Evolutionary conservation across 345 rosid genomes (phyloP), one percentile per base, ranked within the genome.

Genomic region (Salix koriyanagi): DNA sequence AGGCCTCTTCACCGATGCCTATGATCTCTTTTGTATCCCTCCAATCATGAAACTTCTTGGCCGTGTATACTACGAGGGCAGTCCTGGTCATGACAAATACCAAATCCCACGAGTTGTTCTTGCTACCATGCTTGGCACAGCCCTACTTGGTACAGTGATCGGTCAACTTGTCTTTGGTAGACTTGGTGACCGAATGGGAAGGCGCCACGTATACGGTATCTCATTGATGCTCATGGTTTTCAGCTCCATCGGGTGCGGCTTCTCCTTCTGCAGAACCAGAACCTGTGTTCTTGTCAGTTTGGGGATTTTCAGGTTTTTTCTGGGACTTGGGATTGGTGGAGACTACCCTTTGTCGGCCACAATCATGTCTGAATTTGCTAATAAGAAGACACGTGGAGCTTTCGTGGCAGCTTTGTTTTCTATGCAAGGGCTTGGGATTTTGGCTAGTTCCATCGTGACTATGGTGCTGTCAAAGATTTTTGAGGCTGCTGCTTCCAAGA

Each of bases 321-420:
- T 92, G 8, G 97, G 97, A 0, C 52, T 92, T 1, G 94, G 97
- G 0, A 92, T 92, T 52, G 97, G 97, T 0, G 97, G 97, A 0
- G 97, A 92, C 67, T 92, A 92, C 46, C 97, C 94, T 2, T 80
- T 92, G 9, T 92, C 97, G 2, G 97, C 94, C 0, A 90, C 94
- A 6, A 90, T 92, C 74, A 92, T 92, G 91, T 92, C 94, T 48
- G 97, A 92, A 80, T 92, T 90, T 11, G 94, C 97, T 2, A 92
- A 92, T 75, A 89, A 83, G 86, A 92, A 39, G 75, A 90, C 92
- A 7, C 89, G 97, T 2, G 97, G 97, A 0, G 84, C 89, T 12
- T 90, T 92, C 80, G 84, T 92, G 0, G 97, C 94, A 0, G 92
- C 92, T 0, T 90, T 92, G 39, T 92, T 92, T 46, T 90, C 94